Conservation (phyloP, 306 rosid genomes). For the Ormosia semicastrata region DNA sequence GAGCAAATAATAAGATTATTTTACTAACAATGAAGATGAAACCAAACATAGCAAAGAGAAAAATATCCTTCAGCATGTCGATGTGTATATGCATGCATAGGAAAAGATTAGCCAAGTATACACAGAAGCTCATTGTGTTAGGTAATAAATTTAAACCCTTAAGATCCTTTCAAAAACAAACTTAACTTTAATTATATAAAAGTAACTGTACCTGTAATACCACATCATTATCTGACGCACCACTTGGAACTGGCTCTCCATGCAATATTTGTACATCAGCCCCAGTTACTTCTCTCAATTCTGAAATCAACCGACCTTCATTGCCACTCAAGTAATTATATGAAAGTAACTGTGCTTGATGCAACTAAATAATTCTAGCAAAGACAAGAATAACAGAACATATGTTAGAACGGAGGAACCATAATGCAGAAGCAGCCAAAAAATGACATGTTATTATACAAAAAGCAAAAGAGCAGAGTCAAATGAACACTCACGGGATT, state of each 20-base stretch:
- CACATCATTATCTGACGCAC: conserved; percentile 35
- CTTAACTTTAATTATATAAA: conserved; percentile 16
- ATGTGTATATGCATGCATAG: not conserved
- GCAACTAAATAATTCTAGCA: too few relatives aligned
- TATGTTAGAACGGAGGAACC: conserved; percentile 14
- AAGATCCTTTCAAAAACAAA: not conserved
- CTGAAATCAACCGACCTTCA: conserved; percentile 48
- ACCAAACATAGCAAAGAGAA: not conserved
- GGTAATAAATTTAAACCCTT: not conserved
- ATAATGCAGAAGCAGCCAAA: conserved; percentile 9
- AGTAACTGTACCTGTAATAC: conserved; percentile 51
- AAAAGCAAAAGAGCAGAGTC: not conserved
- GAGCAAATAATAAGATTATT: not conserved
- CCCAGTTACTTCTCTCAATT: conserved; percentile 49
- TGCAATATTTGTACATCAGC: conserved; percentile 45
- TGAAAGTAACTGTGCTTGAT: conserved; percentile 24
- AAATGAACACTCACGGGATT: conserved; percentile 68
- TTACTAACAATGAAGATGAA: not conserved
- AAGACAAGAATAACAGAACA: too few relatives aligned
- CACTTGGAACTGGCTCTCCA: conserved; percentile 35
- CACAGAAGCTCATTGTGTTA: too few relatives aligned
- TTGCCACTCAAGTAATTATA: conserved; percentile 41
- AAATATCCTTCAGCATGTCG: too few relatives aligned
- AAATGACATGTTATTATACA: not conserved
- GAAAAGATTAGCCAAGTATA: too few relatives aligned